Base-by-base conservation (phyloP, 1,284 basidiomycete genomes). In the Cutaneotrichosporon cavernicola region DNA sequence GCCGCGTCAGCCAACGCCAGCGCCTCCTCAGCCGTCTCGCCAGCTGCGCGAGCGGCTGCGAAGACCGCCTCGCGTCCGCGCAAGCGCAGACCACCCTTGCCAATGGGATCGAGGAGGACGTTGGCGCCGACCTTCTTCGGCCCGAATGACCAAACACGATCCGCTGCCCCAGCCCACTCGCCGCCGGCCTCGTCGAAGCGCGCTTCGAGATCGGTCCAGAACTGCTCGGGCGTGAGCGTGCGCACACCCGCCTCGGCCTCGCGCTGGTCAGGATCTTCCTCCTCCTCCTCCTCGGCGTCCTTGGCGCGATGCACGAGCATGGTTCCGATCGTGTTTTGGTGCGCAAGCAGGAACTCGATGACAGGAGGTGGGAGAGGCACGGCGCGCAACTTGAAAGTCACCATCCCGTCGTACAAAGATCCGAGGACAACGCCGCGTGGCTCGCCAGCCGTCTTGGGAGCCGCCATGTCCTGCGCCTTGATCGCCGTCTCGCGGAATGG, bases 401-500 rank as follows among this genome's bases (percentile, higher is more conserved):
- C 87, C 9, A 90, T 83, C 55, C 88, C 87, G 53, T 89, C 86
- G 30, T 87, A 84, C 52, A 89, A 87, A 0, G 84, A 81, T 1
- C 89, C 89, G 53, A 86, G 83, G 31, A 95, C 85, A 0, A 91
- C 93, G 16, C 96, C 96, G 31, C 96, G 85, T 10, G 85, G 82
- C 0, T 87, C 87, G 71, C 87, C 87, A 10, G 81, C 76, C 1
- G 87, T 89, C 78, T 93, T 97, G 0, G 90, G 88, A 6, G 91
- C 88, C 1, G 88, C 85, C 93, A 98, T 97, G 71, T 98, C 93
- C 69, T 83, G 74, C 4, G 84, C 91, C 72, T 87, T 90, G 36
- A 97, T 86, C 0, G 92, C 91, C 0, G 96, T 98, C 81, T 99
- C 97, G 55, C 97, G 86, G 84, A 98, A 99, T 1, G 97, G 96